Conservation (phyloP, 2,329 filamentous ascomycete species). For the Fusarium heterosporum region DNA sequence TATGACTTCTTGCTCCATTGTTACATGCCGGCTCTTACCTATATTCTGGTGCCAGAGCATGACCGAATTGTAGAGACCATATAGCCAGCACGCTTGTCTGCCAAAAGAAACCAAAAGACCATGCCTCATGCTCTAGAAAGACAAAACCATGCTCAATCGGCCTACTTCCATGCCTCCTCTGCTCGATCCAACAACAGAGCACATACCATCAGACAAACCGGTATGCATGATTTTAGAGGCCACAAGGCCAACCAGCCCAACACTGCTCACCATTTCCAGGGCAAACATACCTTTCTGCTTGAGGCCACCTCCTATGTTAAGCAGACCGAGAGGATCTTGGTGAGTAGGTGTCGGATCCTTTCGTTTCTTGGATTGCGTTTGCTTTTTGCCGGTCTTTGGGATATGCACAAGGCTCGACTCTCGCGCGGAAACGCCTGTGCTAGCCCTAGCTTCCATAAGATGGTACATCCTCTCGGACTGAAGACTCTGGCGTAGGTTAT, state of each 20-base stretch:
- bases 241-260: slow-evolving; percentile 79
- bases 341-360: slow-evolving; percentile 50
- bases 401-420: slow-evolving; percentile 41
- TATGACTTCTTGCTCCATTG: slow-evolving; percentile 10
- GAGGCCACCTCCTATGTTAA: slow-evolving; percentile 75
- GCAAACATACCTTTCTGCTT: slow-evolving; percentile 73
- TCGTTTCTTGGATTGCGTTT: slow-evolving; percentile 7
- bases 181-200: slow-evolving; percentile 32
- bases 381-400: slow-evolving; percentile 2
- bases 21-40: neutral
- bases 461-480: slow-evolving; percentile 49
- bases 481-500: slow-evolving; percentile 52
- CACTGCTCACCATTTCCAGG: slow-evolving; percentile 78
- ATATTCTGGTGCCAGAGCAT: neutral
- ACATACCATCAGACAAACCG: slow-evolving; percentile 39
- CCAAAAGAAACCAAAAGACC: neutral
- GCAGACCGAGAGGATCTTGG: slow-evolving; percentile 82
- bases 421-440: slow-evolving; percentile 3
- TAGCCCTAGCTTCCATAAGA: slow-evolving; percentile 38
- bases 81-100: neutral
- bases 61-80: neutral
- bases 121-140: slow-evolving; percentile 24
- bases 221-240: slow-evolving; percentile 68
- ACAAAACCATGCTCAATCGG: slow-evolving; percentile 39
- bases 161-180: slow-evolving; percentile 39